phyloP scores from a whole-genome alignment of 768 basidiomycete species.

The Trametes cingulata region DNA sequence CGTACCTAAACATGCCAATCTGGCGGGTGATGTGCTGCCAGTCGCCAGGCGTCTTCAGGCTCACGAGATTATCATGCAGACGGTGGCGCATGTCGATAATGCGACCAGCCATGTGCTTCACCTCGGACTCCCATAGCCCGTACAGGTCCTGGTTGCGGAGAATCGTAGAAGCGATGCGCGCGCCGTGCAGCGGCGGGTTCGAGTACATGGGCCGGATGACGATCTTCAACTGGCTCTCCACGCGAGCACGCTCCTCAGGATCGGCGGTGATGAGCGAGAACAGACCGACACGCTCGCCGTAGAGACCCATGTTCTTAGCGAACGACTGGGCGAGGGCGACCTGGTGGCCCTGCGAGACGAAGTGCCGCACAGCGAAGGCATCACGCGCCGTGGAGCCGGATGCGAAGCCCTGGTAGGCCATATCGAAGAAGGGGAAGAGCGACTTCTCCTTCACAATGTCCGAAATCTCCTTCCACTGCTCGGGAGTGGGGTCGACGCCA shows the following conservation, averaged over 20 bases:
- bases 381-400: conserved; percentile 89
- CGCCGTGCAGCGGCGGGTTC: conserved; percentile 92
- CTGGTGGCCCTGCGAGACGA: conserved; percentile 88
- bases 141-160: conserved; percentile 75
- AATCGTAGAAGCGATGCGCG: conserved; percentile 83
- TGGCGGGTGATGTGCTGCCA: conserved; percentile 96
- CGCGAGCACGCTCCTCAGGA: conserved; percentile 77
- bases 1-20: conserved; percentile 97
- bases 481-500: conserved; percentile 90
- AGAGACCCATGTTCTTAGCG: conserved; percentile 99
- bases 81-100: conserved; percentile 92
- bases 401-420: conserved; percentile 99
- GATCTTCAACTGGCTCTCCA: conserved; percentile 95
- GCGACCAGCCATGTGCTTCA: conserved; percentile 93
- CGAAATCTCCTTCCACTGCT: conserved; percentile 91
- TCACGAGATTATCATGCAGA: conserved; percentile 73
- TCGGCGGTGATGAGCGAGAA: conserved; percentile 79
- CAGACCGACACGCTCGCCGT: conserved; percentile 97
- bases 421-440: conserved; percentile 98
- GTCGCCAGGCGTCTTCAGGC: conserved; percentile 87
- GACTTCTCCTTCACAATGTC: conserved; percentile 84
- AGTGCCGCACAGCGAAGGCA: conserved; percentile 93
- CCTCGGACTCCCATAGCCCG: conserved; percentile 86
- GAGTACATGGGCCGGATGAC: conserved; percentile 96
- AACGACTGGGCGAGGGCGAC: conserved; percentile 92